Conservation (phyloP, 164 flowering plant genomes). For the Platanus orientalis region DNA sequence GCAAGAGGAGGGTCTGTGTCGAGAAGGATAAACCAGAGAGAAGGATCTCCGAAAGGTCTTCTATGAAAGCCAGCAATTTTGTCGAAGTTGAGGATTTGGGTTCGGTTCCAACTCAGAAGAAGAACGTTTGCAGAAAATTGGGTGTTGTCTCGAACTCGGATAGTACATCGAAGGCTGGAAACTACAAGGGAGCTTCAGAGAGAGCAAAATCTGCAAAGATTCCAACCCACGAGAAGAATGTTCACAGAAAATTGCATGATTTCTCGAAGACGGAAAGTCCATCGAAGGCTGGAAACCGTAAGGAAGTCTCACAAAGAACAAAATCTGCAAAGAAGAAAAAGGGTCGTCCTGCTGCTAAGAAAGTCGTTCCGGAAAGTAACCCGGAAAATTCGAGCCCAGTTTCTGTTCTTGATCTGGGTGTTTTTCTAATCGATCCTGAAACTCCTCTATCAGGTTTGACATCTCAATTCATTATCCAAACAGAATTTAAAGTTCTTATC, state of each 20-base stretch:
- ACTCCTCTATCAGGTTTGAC: conserved; percentile 35
- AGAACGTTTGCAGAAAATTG: conserved; percentile 9
- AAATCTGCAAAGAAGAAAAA: conserved; percentile 19
- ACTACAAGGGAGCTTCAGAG: conserved; percentile 10
- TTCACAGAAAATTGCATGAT: conserved; percentile 1
- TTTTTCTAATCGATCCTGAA: conserved; percentile 31
- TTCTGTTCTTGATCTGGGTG: conserved; percentile 60
- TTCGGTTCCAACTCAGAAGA: conserved; percentile 6
- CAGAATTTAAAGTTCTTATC: not conserved
- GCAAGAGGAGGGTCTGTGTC: not conserved
- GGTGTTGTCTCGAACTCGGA: not conserved
- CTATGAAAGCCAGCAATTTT: not conserved
- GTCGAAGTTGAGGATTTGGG: conserved; percentile 7
- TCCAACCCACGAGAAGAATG: conserved; percentile 9
- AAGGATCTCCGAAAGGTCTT: not conserved
- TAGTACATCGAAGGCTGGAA: not conserved
- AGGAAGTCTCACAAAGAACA: conserved; percentile 11
- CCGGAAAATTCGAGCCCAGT: conserved; percentile 76
- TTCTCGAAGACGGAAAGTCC: not conserved
- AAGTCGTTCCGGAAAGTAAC: conserved; percentile 28
- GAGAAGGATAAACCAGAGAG: not conserved
- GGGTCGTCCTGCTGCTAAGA: conserved; percentile 7
- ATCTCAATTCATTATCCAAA: not conserved
- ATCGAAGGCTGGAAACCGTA: conserved; percentile 2
- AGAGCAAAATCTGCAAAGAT: conserved; percentile 10